These are phyloP conservation scores for Capronia epimyces DNA, from an alignment of 2,329 filamentous ascomycete species.

Conservation along the genomic window DNA sequence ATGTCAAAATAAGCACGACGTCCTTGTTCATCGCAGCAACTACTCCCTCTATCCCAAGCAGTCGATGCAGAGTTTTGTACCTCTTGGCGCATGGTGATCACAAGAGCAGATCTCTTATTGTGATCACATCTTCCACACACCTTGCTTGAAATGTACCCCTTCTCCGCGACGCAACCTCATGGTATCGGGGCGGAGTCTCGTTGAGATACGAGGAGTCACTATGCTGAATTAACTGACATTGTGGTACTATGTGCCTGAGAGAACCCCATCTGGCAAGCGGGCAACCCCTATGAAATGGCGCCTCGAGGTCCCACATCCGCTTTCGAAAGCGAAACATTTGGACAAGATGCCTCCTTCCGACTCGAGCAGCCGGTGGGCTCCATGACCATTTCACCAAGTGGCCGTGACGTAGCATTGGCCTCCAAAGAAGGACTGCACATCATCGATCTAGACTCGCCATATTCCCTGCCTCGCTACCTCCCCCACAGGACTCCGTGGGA, in stretches of 20 bases:
- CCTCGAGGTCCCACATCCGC: conserved; percentile 48
- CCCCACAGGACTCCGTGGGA: conserved; percentile 88
- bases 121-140: no score
- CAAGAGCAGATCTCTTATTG: no score
- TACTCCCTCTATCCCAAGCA: no score
- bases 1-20: no score
- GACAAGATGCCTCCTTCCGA: conserved; percentile 74
- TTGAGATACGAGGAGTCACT: background rate
- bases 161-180: no score
- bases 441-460: conserved; percentile 85
- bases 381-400: conserved; percentile 86
- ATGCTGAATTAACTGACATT: background rate
- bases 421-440: conserved; percentile 85
- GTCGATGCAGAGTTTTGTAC: no score
- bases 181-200: background rate
- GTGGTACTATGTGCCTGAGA: background rate
- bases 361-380: conserved; percentile 77
- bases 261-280: background rate
- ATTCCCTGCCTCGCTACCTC: conserved; percentile 77
- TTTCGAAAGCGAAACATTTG: conserved; percentile 82
- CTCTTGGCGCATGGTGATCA: no score
- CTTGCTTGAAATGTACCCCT: background rate
- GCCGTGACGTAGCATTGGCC: conserved; percentile 82
- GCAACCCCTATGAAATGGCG: conserved; percentile 29
- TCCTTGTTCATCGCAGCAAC: no score